A percentile compares a stretch with the other conserved stretches of the same genome.
Evolutionary conservation across 805 yeast species (phyloP).

Genomic region (Trichomonascus vanleenenianus): DNA sequence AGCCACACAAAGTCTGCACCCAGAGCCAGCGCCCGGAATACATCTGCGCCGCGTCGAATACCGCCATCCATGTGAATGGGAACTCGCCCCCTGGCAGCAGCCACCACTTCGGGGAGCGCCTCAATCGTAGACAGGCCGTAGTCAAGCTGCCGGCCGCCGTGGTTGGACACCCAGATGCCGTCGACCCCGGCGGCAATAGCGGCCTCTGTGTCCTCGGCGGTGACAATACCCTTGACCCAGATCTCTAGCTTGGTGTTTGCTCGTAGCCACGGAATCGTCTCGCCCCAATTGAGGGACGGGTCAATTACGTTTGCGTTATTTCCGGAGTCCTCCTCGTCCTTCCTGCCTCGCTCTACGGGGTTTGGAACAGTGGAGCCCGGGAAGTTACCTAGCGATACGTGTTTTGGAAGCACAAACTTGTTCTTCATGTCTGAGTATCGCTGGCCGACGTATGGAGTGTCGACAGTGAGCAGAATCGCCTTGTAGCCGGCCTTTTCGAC

Average conservation of each 20-base stretch:
- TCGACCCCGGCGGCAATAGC: slow-evolving; percentile 47
- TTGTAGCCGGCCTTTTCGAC: slow-evolving; percentile 30
- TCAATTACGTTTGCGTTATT: slow-evolving; percentile 19
- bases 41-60: slow-evolving; percentile 57
- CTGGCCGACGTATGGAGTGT: slow-evolving; percentile 46
- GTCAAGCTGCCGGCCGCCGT: slow-evolving; percentile 71
- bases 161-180: slow-evolving; percentile 63
- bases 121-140: slow-evolving; percentile 56
- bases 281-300: slow-evolving; percentile 25
- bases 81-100: slow-evolving; percentile 32
- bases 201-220: slow-evolving; percentile 49
- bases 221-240: slow-evolving; percentile 56
- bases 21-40: slow-evolving; percentile 56
- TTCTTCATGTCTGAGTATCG: slow-evolving; percentile 38
- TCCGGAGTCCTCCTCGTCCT: slow-evolving; percentile 5
- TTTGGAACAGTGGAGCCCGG: slow-evolving; percentile 16
- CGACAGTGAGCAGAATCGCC: slow-evolving; percentile 48
- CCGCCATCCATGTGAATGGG: slow-evolving; percentile 66
- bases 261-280: slow-evolving; percentile 26
- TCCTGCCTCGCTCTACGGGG: slow-evolving; percentile 1
- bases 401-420: slow-evolving; percentile 10
- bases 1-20: slow-evolving; percentile 67
- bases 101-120: slow-evolving; percentile 43
- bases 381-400: slow-evolving; percentile 24
- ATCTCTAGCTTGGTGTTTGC: slow-evolving; percentile 37